Evolutionary conservation across 164 flowering plant genomes (phyloP), one percentile per base, ranked within the genome.

Genomic region (Macadamia integrifolia): DNA sequence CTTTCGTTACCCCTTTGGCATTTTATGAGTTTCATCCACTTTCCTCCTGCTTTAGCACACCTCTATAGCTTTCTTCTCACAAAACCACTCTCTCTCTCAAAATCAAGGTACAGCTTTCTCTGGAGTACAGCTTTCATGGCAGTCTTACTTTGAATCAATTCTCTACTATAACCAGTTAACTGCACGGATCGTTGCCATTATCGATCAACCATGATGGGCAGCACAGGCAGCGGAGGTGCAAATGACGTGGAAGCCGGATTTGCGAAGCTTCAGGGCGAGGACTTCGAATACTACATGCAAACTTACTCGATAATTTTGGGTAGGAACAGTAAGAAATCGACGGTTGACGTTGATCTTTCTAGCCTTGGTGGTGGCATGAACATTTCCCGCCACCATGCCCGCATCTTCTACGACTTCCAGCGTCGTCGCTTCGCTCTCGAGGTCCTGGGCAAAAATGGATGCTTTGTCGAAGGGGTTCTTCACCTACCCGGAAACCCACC

Each of bases 201-300:
- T 35, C 40, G 40, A 35, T 2, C 40, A 35, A 35, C 3, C 40
- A 35, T 35, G 40, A 35, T 35, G 17, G 57, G 58, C 56, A 78
- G 69, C 11, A 35, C 40, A 5, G 40, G 40, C 40, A 43, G 74
- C 61, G 46, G 70, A 42, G 64, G 67, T 69, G 76, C 83, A 53
- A 71, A 87, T 70, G 97, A 92, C 68, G 89, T 92, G 11, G 99
- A 95, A 61, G 98, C 94, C 0, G 99, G 99, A 0, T 95, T 92
- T 79, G 99, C 99, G 31, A 95, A 92, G 81, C 93, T 95, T 1
- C 99, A 95, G 35, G 98, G 99, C 17, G 98, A 95, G 64, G 98
- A 95, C 66, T 95, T 95, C 78, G 99, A 95, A 80, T 95, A 92
- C 83, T 94, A 89, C 80, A 94, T 92, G 99, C 99, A 94, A 66